Percentiles rank a stretch among this genome's conserved stretches.
Evolutionary conservation across 768 basidiomycete genomes (phyloP).

Genomic region (Amyloporia xantha): DNA sequence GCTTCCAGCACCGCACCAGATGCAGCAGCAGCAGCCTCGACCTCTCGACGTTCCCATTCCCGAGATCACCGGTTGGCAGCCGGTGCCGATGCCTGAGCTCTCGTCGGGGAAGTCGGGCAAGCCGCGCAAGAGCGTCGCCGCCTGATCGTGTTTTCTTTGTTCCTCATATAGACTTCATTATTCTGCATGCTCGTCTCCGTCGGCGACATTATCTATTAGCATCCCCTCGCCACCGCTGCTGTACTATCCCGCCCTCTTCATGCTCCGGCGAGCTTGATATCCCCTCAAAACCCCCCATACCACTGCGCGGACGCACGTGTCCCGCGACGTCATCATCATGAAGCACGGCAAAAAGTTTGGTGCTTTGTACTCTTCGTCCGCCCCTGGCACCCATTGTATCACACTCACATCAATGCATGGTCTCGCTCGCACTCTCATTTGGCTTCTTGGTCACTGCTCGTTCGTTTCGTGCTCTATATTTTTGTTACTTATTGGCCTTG

Average conservation of each 20-base stretch:
- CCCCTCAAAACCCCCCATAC: constrained; percentile 1
- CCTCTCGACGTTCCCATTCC: constrained; percentile 17
- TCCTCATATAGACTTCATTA: background rate
- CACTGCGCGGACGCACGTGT: background rate
- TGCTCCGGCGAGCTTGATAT: constrained; percentile 10
- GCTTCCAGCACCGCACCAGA: constrained; percentile 13
- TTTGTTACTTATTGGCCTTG: constrained; percentile 19
- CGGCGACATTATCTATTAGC: background rate
- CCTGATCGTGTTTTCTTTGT: background rate
- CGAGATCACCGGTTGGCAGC: constrained; percentile 32
- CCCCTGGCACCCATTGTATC: constrained; percentile 12
- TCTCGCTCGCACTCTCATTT: constrained; percentile 9
- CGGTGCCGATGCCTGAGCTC: constrained; percentile 24
- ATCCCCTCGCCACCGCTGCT: background rate
- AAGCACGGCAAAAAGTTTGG: constrained; percentile 5
- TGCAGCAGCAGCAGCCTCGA: constrained; percentile 5
- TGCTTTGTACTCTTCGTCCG: constrained; percentile 1
- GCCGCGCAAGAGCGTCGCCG: constrained; percentile 11
- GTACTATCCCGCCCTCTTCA: background rate
- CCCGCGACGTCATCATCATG: constrained; percentile 1
- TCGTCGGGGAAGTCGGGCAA: constrained; percentile 16
- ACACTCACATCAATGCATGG: constrained; percentile 13
- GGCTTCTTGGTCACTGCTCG: constrained; percentile 15
- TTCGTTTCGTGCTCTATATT: constrained; percentile 12
- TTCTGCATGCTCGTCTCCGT: background rate